A percentile compares a stretch with the other conserved stretches of the same genome.
Evolutionary conservation across 2,329 filamentous ascomycete genomes (phyloP).

Genomic region (Xylogone sp.): DNA sequence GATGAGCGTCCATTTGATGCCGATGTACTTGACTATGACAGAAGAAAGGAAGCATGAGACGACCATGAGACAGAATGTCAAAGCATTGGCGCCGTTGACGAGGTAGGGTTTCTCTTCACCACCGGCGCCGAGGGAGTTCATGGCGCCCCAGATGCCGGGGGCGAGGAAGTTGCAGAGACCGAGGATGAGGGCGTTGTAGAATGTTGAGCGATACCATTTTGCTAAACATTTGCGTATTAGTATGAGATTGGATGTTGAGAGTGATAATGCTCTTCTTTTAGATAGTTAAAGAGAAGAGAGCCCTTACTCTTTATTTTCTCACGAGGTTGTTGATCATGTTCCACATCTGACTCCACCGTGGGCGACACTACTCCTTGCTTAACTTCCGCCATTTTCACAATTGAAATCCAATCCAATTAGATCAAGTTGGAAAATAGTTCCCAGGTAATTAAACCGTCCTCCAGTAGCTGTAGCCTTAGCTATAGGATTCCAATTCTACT

Average conservation of each 20-base stretch:
- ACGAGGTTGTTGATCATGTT: not conserved
- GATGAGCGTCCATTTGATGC: conserved; percentile 68
- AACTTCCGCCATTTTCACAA: not conserved
- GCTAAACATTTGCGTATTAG: too few species aligned
- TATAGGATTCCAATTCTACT: too few species aligned
- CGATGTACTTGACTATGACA: conserved; percentile 60
- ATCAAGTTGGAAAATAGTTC: too few species aligned
- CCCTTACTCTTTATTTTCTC: not conserved
- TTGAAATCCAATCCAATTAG: too few species aligned
- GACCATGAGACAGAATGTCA: conserved; percentile 72
- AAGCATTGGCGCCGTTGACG: conserved; percentile 63
- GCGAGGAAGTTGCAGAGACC: conserved; percentile 68
- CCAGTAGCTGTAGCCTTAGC: too few species aligned
- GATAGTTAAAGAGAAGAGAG: too few species aligned
- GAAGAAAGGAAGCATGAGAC: conserved; percentile 65
- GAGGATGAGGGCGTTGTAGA: conserved; percentile 69
- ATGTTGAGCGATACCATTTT: conserved; percentile 68
- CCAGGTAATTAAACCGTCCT: too few species aligned
- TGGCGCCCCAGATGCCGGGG: conserved; percentile 68
- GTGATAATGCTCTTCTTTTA: too few species aligned
- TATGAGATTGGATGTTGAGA: too few species aligned
- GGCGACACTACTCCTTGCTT: not conserved
- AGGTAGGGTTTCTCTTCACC: conserved; percentile 61
- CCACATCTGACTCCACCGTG: not conserved
- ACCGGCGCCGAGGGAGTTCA: conserved; percentile 71